Evolutionary conservation across 73 alveolate species (phyloP), one percentile per base, ranked within the genome.

Genomic region (Diophrys sp.): DNA sequence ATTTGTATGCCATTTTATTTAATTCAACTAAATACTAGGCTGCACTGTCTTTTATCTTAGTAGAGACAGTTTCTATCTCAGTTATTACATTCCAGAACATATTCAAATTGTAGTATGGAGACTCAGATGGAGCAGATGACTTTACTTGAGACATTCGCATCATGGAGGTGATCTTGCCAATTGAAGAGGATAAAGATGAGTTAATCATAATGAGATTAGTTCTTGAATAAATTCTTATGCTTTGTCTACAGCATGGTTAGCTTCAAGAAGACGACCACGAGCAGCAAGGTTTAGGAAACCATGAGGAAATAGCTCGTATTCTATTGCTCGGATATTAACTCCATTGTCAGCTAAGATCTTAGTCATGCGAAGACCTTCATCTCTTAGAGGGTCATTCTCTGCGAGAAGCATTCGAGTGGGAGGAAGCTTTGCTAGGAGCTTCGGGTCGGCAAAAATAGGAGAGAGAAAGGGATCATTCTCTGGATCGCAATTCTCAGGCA

Each of bases 321-420:
- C 93, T 55, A 70, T 34, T 25, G 67, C 29, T 74, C 74, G 57
- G 24, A 74, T 86, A 67, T 79, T 81, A 23, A 79, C 89, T 14
- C 80, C 76, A 28, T 29, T 56, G 30, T 87, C 67, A 2, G 55
- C 69, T 23, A 85, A 29, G 62, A 70, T 85, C 70, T 70, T 44
- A 27, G 87, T 44, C 56, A 86, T 67, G 28, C 18, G 8, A 75
- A 78, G 82, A 14, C 85, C 31, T 29, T 88, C 89, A 71, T 92
- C 97, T 55, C 91, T 89, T n/a, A 94, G 54, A 73, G 98, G 94
- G 54, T 89, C 96, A 56, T 79, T 83, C 0, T 80, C 79, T 23
- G 95, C 98, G 1, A 84, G 83, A 87, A 94, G 67, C 0, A 94
- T 91, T 28, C 93, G 73, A 11, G 93, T 89, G 55, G 33, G 57